A percentile compares a stretch with the other conserved stretches of the same genome.
Evolutionary conservation across 192 early-diverging fungal genomes (phyloP).

Genomic region (Gonapodya prolifera): DNA sequence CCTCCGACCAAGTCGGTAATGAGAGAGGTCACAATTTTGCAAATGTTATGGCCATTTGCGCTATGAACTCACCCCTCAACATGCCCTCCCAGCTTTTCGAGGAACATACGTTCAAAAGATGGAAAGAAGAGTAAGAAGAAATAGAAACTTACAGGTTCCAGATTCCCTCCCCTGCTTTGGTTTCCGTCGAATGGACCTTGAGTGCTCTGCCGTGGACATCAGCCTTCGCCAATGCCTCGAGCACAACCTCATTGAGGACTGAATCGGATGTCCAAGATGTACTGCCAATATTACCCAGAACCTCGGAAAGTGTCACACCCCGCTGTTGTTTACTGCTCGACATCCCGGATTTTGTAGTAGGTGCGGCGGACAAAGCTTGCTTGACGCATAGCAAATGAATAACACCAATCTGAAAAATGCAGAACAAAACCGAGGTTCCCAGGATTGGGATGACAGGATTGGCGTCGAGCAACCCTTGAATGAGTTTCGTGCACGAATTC

Average conservation of each 20-base stretch:
- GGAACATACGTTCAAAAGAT: not conserved
- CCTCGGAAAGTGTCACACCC: not conserved
- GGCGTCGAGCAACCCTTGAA: not conserved
- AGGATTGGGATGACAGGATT: not conserved
- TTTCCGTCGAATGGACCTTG: not conserved
- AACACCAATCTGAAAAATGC: not conserved
- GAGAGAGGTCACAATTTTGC: too few relatives aligned
- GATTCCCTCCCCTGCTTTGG: not conserved
- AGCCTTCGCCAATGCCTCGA: not conserved
- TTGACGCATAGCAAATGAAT: not conserved
- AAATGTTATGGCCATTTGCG: too few relatives aligned
- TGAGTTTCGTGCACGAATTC: not conserved
- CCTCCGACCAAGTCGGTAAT: not conserved
- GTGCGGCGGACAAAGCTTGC: not conserved
- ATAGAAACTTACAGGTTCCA: not conserved
- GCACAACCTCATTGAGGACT: not conserved
- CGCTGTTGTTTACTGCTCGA: not conserved
- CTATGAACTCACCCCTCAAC: not conserved
- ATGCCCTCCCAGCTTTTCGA: not conserved
- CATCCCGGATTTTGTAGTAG: not conserved
- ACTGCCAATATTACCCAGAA: not conserved
- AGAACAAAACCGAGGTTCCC: not conserved
- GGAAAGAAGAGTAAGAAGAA: not conserved
- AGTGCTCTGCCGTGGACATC: not conserved
- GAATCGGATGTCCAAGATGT: not conserved